Percentiles rank a stretch among this genome's conserved stretches.
phyloP scores from a whole-genome alignment of 2,329 filamentous ascomycete species.

The Aspergillus intermedius region DNA sequence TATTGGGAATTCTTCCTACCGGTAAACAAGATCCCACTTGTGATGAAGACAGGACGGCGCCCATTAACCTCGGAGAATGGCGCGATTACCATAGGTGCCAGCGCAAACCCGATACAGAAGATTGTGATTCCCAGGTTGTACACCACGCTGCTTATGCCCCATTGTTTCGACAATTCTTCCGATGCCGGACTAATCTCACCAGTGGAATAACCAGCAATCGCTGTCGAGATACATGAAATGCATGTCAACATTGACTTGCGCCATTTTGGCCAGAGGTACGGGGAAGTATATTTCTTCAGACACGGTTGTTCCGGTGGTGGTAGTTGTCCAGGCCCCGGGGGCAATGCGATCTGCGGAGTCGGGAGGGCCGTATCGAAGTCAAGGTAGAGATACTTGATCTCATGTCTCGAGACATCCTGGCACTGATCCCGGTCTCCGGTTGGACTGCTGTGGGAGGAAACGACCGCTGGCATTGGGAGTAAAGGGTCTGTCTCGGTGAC shows the following conservation, averaged over 20 bases:
- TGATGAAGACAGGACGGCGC: conserved; percentile 72
- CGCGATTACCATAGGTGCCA: conserved; percentile 81
- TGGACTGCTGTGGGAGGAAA: too few relatives aligned
- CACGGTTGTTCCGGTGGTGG: conserved; percentile 55
- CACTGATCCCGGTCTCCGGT: too few relatives aligned
- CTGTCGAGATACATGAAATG: conserved; percentile 69
- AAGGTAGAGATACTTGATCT: conserved; percentile 56
- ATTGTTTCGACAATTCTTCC: conserved; percentile 58
- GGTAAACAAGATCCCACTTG: conserved; percentile 65
- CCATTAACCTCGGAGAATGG: conserved; percentile 87
- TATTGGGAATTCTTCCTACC: conserved; percentile 17
- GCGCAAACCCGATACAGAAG: conserved; percentile 73
- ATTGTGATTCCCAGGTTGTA: conserved; percentile 70
- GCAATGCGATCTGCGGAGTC: conserved; percentile 28
- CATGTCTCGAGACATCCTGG: conserved; percentile 1
- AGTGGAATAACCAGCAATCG: conserved; percentile 71
- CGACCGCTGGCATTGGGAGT: too few relatives aligned
- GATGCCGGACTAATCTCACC: conserved; percentile 71
- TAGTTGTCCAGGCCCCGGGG: conserved; percentile 22
- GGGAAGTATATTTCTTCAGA: conserved; percentile 60
- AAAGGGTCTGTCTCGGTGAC: too few relatives aligned
- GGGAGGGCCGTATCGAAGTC: conserved; percentile 57
- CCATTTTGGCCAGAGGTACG: conserved; percentile 63
- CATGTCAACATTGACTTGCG: conserved; percentile 66
- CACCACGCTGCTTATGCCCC: conserved; percentile 57